Conservation (phyloP, 345 rosid species). For the Cardiospermum halicacabum region DNA sequence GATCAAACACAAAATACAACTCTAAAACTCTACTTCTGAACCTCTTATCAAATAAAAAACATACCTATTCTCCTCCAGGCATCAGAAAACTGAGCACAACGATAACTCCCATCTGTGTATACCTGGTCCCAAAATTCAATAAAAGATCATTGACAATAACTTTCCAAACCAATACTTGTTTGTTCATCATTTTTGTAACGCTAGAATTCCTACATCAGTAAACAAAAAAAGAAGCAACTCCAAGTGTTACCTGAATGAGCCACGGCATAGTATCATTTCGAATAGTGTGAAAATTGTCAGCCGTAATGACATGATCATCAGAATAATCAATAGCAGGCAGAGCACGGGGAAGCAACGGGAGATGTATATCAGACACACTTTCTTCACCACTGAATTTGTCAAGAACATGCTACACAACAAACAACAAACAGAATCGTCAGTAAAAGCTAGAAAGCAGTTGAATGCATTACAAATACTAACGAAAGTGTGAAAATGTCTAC, state of each 20-base stretch:
- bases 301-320: conserved; percentile 30
- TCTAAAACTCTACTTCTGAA: conserved; percentile 3
- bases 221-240: too few species aligned
- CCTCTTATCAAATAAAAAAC: conserved; percentile 9
- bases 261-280: conserved; percentile 58
- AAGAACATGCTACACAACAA: conserved; percentile 49
- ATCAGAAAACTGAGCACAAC: conserved; percentile 45
- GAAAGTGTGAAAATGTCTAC: not conserved
- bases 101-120: conserved; percentile 69
- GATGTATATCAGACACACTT: conserved; percentile 37
- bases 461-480: not conserved
- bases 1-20: not conserved
- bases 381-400: conserved; percentile 41
- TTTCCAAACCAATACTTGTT: not conserved
- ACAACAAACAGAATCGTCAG: not conserved
- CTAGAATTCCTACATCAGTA: too few species aligned
- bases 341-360: conserved; percentile 54
- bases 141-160: not conserved
- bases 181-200: too few species aligned
- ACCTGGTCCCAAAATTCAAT: conserved; percentile 34
- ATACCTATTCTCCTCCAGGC: conserved; percentile 68
- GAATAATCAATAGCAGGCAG: too few species aligned
- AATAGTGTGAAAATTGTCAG: conserved; percentile 39
- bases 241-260: conserved; percentile 59
- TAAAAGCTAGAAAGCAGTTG: not conserved